phyloP scores from a whole-genome alignment of 1,284 basidiomycete species.

The Earliella scabrosa region DNA sequence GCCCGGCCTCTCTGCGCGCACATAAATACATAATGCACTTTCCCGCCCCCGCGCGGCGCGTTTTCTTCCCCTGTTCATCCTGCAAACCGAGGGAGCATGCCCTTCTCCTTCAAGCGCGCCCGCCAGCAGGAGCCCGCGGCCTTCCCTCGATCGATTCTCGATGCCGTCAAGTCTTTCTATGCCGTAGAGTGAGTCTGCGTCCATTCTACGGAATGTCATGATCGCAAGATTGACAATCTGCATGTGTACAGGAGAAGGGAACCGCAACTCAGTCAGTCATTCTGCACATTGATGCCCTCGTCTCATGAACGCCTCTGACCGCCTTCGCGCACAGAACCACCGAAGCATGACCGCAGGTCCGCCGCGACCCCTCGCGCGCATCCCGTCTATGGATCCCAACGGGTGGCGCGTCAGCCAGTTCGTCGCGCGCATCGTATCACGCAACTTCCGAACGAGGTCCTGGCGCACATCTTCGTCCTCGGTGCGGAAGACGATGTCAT shows the following conservation, averaged over 20 bases:
- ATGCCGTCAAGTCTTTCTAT: slow-evolving; percentile 26
- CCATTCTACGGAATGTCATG: neutral
- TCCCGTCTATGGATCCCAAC: slow-evolving; percentile 1
- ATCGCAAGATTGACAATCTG: slow-evolving; percentile 8
- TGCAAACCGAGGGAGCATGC: slow-evolving; percentile 21
- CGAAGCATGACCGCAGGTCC: slow-evolving; percentile 22
- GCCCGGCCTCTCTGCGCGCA: slow-evolving; percentile 16
- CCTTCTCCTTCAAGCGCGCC: slow-evolving; percentile 27
- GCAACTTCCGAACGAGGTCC: slow-evolving; percentile 60
- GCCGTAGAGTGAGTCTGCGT: slow-evolving; percentile 21
- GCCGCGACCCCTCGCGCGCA: slow-evolving; percentile 12
- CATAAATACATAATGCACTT: slow-evolving; percentile 24
- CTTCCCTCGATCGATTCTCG: slow-evolving; percentile 25
- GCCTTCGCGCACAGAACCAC: slow-evolving; percentile 18
- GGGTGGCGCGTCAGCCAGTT: slow-evolving; percentile 14
- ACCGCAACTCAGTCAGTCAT: slow-evolving; percentile 23
- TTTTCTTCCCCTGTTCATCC: slow-evolving; percentile 16
- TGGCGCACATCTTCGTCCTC: slow-evolving; percentile 62
- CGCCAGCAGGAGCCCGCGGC: slow-evolving; percentile 25
- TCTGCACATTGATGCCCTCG: neutral
- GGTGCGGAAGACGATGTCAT: slow-evolving; percentile 58
- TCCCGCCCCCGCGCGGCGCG: slow-evolving; percentile 22
- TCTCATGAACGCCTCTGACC: slow-evolving; percentile 1
- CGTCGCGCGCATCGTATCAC: slow-evolving; percentile 49
- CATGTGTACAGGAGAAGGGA: slow-evolving; percentile 23